A percentile compares a stretch with the other conserved stretches of the same genome.
Conservation (phyloP, 257 asterid species). For the Nicotiana paniculata region DNA sequence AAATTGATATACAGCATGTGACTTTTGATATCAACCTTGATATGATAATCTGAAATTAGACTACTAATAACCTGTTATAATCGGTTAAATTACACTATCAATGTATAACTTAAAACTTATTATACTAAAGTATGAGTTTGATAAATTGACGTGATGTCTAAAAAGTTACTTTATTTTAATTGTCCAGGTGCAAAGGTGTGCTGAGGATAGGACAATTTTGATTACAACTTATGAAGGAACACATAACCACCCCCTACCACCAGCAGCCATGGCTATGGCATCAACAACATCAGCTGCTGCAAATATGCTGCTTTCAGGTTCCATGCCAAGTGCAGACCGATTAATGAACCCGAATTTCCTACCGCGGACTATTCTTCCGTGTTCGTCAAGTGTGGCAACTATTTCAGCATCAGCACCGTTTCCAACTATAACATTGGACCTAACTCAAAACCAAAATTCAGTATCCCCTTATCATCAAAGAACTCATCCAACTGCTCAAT, state of each 20-base stretch:
- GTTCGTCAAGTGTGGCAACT: constrained; percentile 56
- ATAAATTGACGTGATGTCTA: not conserved
- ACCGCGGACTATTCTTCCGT: constrained; percentile 45
- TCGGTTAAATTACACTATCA: no score
- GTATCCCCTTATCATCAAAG: constrained; percentile 12
- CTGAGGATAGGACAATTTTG: constrained; percentile 50
- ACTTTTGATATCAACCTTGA: not conserved
- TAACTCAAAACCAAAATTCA: constrained; percentile 39
- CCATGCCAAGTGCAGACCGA: constrained; percentile 58
- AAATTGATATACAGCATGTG: no score
- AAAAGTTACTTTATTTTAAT: not conserved
- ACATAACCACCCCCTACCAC: constrained; percentile 76
- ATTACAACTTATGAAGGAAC: constrained; percentile 73
- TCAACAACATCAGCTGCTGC: constrained; percentile 79
- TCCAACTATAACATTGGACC: constrained; percentile 71
- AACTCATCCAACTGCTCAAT: constrained; percentile 21
- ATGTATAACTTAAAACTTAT: not conserved
- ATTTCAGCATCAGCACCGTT: constrained; percentile 78
- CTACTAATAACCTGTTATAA: no score
- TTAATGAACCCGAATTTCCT: constrained; percentile 47
- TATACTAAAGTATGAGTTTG: not conserved
- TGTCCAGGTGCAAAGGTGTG: constrained; percentile 66
- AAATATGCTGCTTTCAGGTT: constrained; percentile 69
- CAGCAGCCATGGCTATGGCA: constrained; percentile 84
- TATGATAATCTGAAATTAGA: not conserved